Conservation (phyloP, 371 early-diverging fungal genomes). For the Saksenaea vasiformis region DNA sequence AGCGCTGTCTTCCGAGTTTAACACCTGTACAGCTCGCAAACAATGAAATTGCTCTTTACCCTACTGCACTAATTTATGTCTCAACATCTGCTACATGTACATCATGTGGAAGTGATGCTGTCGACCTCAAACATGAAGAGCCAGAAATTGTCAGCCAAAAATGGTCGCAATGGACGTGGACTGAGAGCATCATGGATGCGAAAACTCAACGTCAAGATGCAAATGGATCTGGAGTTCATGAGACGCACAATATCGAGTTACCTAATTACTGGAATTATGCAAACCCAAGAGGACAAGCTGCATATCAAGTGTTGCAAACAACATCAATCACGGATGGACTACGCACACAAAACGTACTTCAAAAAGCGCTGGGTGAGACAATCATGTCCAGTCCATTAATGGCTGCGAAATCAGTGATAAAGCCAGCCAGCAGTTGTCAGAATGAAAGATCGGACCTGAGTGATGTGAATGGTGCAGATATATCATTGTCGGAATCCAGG, state of each 20-base stretch:
- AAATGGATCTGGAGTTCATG: background rate
- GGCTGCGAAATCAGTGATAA: slow-evolving; percentile 36
- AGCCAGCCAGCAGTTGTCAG: background rate
- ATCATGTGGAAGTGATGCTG: slow-evolving; percentile 30
- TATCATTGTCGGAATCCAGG: background rate
- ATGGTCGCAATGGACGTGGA: slow-evolving; percentile 45
- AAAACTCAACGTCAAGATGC: background rate
- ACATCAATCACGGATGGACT: slow-evolving; percentile 16
- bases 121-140: slow-evolving; percentile 31
- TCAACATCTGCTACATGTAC: slow-evolving; percentile 27
- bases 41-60: slow-evolving; percentile 30
- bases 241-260: background rate
- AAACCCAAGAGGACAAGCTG: slow-evolving; percentile 5
- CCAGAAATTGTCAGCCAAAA: slow-evolving; percentile 42
- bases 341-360: slow-evolving; percentile 24
- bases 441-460: background rate
- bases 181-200: slow-evolving; percentile 5
- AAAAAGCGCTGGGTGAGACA: slow-evolving; percentile 30
- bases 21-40: slow-evolving; percentile 20
- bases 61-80: slow-evolving; percentile 34
- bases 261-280: slow-evolving; percentile 24
- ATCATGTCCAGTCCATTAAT: slow-evolving; percentile 33
- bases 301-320: background rate
- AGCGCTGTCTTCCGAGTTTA: background rate
- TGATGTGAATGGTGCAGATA: background rate